Base-by-base conservation (phyloP, 208 protist species). In the Crithidia expoeki region DNA sequence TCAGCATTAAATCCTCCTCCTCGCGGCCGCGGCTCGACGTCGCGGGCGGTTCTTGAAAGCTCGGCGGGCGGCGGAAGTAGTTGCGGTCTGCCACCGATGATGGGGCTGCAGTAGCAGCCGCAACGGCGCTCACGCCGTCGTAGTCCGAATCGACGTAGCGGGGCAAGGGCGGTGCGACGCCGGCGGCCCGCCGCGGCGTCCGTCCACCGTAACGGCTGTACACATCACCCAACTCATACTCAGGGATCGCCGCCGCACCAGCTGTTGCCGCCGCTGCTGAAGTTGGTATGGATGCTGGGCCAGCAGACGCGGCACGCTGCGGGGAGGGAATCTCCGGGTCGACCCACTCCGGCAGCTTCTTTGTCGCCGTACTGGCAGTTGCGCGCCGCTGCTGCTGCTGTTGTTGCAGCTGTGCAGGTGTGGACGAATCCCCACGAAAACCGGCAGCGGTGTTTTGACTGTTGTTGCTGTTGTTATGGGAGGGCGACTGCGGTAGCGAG, bases 1-100 rank as follows among this genome's bases (percentile, higher is more conserved):
- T 84, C 19, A 71, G 55, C 58, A 94, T 87, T 65, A 96, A 71
- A 25, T 78, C 72, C 21, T 90, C 84, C 65, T 94, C 89, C 62
- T 87, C 86, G 28, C 68, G 58, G 2, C 33, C 40, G 42, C 61
- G 72, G 42, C 69, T 53, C 28, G 32, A 34, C 23, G 46, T 23
- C 7, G 68, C 46, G 10, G 72, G 44, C 49, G 27, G 62, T 5
- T 16, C 53, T 49, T n/a, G 50, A 7, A 49, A 25, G 36, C 47
- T 67, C 38, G 33, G 46, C 23, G 72, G 33, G 6, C 61, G 55
- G 30, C 80, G 76, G 75, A 91, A 92, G 78, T 84, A 93, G 81
- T 93, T 94, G 23, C 76, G 81, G 34, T 73, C 72, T 19, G 32
- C 23, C 12, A 0, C 46, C 6, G 55, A 69, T 16, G 63, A 70